These are phyloP conservation scores for Populus hybrid DNA, from an alignment of 441 rosid species.

Conservation along the genomic window DNA sequence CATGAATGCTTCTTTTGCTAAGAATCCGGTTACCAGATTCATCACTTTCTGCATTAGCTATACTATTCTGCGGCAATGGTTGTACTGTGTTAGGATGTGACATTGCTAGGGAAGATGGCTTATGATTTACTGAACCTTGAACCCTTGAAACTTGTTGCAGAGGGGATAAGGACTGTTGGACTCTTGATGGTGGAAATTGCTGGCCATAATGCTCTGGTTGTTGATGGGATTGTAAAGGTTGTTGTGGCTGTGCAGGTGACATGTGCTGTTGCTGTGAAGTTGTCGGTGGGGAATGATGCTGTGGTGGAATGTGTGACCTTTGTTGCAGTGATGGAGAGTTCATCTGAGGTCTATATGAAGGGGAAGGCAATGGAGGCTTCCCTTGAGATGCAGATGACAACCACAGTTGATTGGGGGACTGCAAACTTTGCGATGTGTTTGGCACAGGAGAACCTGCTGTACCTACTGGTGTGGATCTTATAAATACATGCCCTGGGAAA, in stretches of 20 bases:
- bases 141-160: conserved; percentile 51
- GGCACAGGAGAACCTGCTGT: conserved; percentile 51
- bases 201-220: conserved; percentile 51
- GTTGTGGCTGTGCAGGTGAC: conserved; percentile 56
- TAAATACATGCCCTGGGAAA: conserved; percentile 68
- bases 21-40: conserved; percentile 61
- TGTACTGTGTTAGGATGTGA: conserved; percentile 45
- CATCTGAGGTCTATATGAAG: conserved; percentile 62
- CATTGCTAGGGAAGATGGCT: conserved; percentile 46
- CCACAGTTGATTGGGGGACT: conserved; percentile 77
- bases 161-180: conserved; percentile 52
- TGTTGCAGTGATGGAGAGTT: conserved; percentile 59
- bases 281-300: conserved; percentile 34
- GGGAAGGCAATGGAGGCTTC: conserved; percentile 78
- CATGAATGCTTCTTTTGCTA: conserved; percentile 83
- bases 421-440: conserved; percentile 49
- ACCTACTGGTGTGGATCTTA: conserved; percentile 54
- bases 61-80: conserved; percentile 42
- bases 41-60: conserved; percentile 48
- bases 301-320: conserved; percentile 63
- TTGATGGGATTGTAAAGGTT: conserved; percentile 47
- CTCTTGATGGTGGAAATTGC: conserved; percentile 50
- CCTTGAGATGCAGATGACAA: conserved; percentile 71
- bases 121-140: conserved; percentile 45
- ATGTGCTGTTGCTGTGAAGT: conserved; percentile 47